A percentile compares a stretch with the other conserved stretches of the same genome.
These are phyloP conservation scores for Psidium guajava DNA, from an alignment of 345 rosid species.

Conservation along the genomic window DNA sequence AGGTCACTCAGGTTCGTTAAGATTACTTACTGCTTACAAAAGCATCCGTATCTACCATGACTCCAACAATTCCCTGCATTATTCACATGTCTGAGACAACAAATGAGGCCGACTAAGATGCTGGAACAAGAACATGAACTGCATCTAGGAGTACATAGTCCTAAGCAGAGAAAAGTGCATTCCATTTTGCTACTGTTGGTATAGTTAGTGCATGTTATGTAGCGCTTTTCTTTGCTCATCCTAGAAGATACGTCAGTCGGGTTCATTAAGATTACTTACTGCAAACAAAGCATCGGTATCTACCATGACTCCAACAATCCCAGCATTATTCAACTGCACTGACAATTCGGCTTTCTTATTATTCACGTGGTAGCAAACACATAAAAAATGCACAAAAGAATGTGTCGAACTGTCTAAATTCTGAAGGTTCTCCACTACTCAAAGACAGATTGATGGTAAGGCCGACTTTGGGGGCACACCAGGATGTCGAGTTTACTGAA, in stretches of 20 bases:
- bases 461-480: not conserved
- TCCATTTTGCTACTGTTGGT: no score
- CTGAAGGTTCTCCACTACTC: not conserved
- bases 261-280: no score
- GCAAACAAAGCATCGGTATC: no score
- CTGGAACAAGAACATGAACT: no score
- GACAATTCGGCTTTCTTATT: not conserved
- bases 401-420: not conserved
- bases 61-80: conserved; percentile 16
- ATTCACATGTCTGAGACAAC: not conserved
- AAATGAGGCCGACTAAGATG: no score
- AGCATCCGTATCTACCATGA: conserved; percentile 2
- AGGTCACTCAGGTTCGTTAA: not conserved
- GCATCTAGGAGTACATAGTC: no score
- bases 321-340: not conserved
- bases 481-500: conserved; percentile 15
- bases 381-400: not conserved
- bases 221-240: no score
- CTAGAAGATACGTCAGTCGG: no score
- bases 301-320: no score
- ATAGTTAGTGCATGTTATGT: no score
- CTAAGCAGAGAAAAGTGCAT: no score
- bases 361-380: not conserved
- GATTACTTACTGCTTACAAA: not conserved
- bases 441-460: not conserved